phyloP scores from a whole-genome alignment of 2,329 filamentous ascomycete species.

The Aspergillus eucalypticola region DNA sequence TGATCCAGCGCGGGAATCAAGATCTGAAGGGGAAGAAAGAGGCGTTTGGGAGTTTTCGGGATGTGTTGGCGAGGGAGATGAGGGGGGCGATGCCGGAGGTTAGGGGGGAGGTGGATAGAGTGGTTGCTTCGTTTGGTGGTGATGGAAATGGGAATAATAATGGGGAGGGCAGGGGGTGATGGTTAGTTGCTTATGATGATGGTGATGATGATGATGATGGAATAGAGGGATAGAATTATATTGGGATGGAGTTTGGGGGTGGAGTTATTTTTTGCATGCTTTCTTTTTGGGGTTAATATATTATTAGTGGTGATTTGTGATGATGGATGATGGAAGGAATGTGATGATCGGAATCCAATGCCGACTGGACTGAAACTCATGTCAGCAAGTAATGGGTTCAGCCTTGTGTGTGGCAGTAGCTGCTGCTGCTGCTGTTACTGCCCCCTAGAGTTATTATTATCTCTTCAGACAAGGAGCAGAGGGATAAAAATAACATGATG shows the following conservation, averaged over 20 bases:
- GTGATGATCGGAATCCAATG: background rate
- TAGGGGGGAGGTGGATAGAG: conserved; percentile 24
- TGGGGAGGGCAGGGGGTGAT: background rate
- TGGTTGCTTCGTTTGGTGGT: background rate
- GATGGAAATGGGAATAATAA: background rate
- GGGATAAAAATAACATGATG: too few species aligned
- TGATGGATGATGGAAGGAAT: background rate
- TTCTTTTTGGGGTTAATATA: background rate
- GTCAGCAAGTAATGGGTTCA: background rate
- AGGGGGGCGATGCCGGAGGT: conserved; percentile 56
- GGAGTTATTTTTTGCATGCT: conserved; percentile 14
- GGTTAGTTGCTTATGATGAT: too few species aligned
- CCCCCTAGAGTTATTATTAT: background rate
- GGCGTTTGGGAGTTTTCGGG: conserved; percentile 59
- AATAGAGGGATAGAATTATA: background rate
- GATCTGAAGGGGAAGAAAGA: conserved; percentile 62
- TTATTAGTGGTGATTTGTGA: background rate
- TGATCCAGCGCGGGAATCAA: conserved; percentile 63
- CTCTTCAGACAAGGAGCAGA: background rate
- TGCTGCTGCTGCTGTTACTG: background rate
- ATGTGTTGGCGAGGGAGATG: conserved; percentile 61
- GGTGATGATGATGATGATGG: too few species aligned
- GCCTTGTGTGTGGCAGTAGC: background rate
- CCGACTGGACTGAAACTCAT: background rate
- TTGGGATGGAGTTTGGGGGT: background rate